Base-by-base conservation (phyloP, 805 yeast genomes). In the Cyberlindnera mississippiensis region DNA sequence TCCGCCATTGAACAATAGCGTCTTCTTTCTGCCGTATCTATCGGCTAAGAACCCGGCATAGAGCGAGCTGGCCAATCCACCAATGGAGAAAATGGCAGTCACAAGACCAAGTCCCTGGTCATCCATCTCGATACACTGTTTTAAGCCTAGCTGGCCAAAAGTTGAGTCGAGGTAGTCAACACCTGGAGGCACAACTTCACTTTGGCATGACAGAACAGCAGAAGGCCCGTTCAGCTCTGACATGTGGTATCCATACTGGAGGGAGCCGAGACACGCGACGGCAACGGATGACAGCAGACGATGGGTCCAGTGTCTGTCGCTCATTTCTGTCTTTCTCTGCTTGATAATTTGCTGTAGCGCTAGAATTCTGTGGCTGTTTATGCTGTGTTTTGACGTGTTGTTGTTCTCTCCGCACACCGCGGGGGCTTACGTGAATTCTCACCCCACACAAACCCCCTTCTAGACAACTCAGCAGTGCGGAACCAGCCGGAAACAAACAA, bases 231-330 rank as follows among this genome's bases (percentile, higher is more conserved):
- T 91, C 59, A 91, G 71, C 61, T 90, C 97, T 1, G 96, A 83
- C 83, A 91, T 82, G 60, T 93, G 98, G 61, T 85, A 88, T 1
- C 99, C 99, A 61, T 83, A 93, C 61, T 89, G 97, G 11, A 90
- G 68, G 2, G 95, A 78, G 2, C 90, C 89, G 18, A 88, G 56
- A 51, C 95, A 85, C 6, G 82, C 78, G 11, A 85, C 77, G 1
- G 72, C 56, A 2, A 77, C 75, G 3, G 79, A 63, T 9, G 62
- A 41, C 2, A 78, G 42, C 36, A 82, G 62, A 27, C 57, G 46
- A 11, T 22, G 29, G 2, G 54, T 49, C 52, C 50, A 51, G 2
- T 51, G 40, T 28, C 42, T 38, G 24, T 46, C 46, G 5, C 38
- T 22, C 46, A 38, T 40, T 4, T 11, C 7, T 10, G 7, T 16